These are phyloP conservation scores for Penicillium robsamsonii DNA, from an alignment of 495 filamentous ascomycete genomes.

Conservation along the genomic window DNA sequence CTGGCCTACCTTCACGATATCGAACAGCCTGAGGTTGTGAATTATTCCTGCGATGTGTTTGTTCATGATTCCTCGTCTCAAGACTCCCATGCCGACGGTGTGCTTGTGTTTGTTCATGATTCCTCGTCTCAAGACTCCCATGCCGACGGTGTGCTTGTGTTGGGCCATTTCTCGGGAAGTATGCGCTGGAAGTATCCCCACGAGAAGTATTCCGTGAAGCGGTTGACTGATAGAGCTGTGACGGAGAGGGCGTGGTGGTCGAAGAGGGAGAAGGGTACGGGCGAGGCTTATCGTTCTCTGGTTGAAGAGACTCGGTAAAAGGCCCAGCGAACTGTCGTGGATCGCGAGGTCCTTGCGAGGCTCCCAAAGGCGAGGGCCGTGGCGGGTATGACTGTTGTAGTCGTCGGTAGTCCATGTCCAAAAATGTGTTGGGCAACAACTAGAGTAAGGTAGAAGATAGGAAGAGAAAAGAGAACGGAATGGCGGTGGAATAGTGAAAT, in stretches of 20 bases:
- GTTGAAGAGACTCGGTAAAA: constrained; percentile 25
- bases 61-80: constrained; percentile 22
- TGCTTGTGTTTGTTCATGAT: constrained; percentile 15
- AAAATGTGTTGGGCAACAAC: constrained; percentile 3
- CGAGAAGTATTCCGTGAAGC: constrained; percentile 15
- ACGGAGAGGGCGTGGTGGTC: constrained; percentile 10
- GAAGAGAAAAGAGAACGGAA: constrained; percentile 5
- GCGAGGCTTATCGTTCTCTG: constrained; percentile 30
- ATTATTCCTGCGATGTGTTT: constrained; percentile 26
- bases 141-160: constrained; percentile 24
- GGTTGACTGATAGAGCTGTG: constrained; percentile 19
- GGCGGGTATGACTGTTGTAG: constrained; percentile 12
- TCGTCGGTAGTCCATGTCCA: constrained; percentile 9
- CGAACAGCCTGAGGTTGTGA: constrained; percentile 25
- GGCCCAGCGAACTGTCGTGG: constrained; percentile 6
- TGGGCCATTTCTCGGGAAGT: constrained; percentile 20
- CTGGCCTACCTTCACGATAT: constrained; percentile 35
- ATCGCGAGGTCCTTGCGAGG: constrained; percentile 7
- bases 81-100: constrained; percentile 28
- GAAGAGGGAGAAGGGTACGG: constrained; percentile 23
- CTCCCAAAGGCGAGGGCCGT: constrained; percentile 7
- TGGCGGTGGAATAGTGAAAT: constrained; percentile 17
- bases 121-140: constrained; percentile 25
- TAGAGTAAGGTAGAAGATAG: background rate
- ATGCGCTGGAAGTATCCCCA: constrained; percentile 19